Base-by-base conservation (phyloP, 2,329 filamentous ascomycete genomes). In the Byssochlamys sp. region DNA sequence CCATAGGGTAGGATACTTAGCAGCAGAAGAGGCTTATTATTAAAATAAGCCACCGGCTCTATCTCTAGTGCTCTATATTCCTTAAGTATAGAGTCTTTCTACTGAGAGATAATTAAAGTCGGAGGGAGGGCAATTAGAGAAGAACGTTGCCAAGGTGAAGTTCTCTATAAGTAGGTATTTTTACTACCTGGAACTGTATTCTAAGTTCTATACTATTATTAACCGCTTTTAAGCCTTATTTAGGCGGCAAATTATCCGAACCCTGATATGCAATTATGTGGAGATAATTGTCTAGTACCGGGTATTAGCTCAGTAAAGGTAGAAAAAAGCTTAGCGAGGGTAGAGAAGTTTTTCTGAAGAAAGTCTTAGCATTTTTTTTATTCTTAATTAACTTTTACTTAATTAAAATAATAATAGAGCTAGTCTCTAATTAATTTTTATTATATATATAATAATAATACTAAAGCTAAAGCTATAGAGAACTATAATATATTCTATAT, bases 91-190 rank as follows among this genome's bases (percentile, higher is more conserved):
- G 53, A 68, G 55, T 27, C 52, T 31, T 50, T 64, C 60, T 9
- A 53, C 1, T 14, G 63, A 64, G 11, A 68, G 49, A 24, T 62
- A 52, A 27, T 60, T 53, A 33, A 68, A 60, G 4, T 54, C 48
- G 7, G 60, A 62, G 54, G 7, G 60, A 62, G 54, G 65, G 28
- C 1, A 56, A 9, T 56, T 54, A 55, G 35, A 75, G 61, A 25
- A 75, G 66, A 28, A 71, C 50, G 57, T 75, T 75, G 12, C 71
- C 69, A 2, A 65, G 55, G 54, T 75, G 69, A 52, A 75, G 58
- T 27, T 67, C 71, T 67, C 71, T 69, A 61, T 75, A 71, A 28
- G 68, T 68, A 53, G 19, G 19, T 19, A 19, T 19, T 19, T 19
- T 19, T 19, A 19, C 1, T 19, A 19, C 19, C 19, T 19, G 19